Evolutionary conservation across 306 rosid genomes (phyloP).

Genomic region (Dicorynia guianensis): DNA sequence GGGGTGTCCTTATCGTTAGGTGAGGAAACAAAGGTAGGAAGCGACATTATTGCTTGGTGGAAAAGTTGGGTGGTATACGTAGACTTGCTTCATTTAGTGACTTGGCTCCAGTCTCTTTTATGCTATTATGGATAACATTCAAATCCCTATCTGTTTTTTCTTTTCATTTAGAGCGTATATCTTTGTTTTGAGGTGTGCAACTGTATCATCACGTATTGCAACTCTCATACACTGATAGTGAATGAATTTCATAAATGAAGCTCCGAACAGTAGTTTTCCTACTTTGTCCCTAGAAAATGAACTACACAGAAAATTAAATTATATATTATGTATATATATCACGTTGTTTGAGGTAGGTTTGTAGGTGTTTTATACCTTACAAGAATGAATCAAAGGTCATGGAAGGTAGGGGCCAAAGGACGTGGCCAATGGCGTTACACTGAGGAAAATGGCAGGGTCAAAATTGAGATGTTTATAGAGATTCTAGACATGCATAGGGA

Average conservation of each 20-base stretch:
- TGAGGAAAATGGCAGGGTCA: neutral
- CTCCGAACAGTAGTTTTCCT: no score
- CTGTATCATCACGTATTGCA: no score
- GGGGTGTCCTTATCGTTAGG: constrained; percentile 17
- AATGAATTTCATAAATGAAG: neutral
- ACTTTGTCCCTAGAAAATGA: no score
- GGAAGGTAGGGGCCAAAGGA: neutral
- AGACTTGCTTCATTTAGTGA: neutral
- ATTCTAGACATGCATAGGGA: no score
- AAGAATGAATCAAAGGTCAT: neutral
- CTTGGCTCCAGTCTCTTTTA: neutral
- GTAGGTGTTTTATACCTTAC: neutral
- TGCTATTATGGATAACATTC: neutral
- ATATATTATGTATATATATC: no score
- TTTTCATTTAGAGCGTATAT: neutral
- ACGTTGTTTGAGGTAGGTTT: neutral
- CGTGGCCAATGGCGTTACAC: neutral
- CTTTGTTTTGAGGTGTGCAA: neutral
- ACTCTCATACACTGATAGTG: no score
- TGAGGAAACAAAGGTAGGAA: neutral
- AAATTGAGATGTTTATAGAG: no score
- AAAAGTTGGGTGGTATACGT: constrained; percentile 8
- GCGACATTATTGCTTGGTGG: neutral
- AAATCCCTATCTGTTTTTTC: neutral
- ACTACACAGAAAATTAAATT: no score